A percentile compares a stretch with the other conserved stretches of the same genome.
Evolutionary conservation across 1,284 basidiomycete genomes (phyloP).

Genomic region (Fistulina hepatica): DNA sequence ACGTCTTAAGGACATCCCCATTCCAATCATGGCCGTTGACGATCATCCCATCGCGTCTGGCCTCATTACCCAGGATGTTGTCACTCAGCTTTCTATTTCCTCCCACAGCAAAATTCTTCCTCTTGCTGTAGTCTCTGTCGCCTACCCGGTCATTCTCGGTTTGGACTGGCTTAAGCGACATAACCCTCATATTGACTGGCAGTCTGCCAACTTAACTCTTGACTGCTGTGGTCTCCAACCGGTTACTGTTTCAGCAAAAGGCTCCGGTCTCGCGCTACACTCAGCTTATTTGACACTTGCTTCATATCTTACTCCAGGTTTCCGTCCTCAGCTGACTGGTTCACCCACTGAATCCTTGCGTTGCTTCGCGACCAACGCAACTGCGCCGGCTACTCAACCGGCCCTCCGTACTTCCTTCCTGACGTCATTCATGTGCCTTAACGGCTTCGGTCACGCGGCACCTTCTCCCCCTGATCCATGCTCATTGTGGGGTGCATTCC

Average conservation of each 20-base stretch:
- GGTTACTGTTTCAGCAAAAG: too few relatives aligned
- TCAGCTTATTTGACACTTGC: slow-evolving; percentile 9
- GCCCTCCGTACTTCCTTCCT: too few relatives aligned
- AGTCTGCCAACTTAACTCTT: too few relatives aligned
- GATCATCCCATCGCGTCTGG: slow-evolving; percentile 24
- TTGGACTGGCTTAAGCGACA: slow-evolving; percentile 16
- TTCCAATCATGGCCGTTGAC: slow-evolving; percentile 26
- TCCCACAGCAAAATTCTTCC: slow-evolving; percentile 12
- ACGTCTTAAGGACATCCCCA: slow-evolving; percentile 16
- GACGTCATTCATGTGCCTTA: too few relatives aligned
- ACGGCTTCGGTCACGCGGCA: too few relatives aligned
- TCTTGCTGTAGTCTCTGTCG: slow-evolving; percentile 11
- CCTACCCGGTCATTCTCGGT: slow-evolving; percentile 12
- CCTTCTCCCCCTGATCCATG: too few relatives aligned
- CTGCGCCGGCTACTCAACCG: too few relatives aligned
- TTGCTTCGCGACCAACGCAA: too few relatives aligned
- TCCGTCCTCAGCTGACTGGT: slow-evolving; percentile 24
- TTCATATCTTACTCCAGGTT: slow-evolving; percentile 34
- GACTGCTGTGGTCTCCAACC: too few relatives aligned
- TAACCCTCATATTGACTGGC: slow-evolving; percentile 23
- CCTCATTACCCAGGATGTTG: slow-evolving; percentile 23
- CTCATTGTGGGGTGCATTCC: too few relatives aligned
- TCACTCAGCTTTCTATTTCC: slow-evolving; percentile 17
- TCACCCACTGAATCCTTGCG: slow-evolving; percentile 7
- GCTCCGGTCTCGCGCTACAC: too few relatives aligned